These are phyloP conservation scores for Macadamia integrifolia DNA, from an alignment of 164 flowering plant genomes.

Conservation along the genomic window DNA sequence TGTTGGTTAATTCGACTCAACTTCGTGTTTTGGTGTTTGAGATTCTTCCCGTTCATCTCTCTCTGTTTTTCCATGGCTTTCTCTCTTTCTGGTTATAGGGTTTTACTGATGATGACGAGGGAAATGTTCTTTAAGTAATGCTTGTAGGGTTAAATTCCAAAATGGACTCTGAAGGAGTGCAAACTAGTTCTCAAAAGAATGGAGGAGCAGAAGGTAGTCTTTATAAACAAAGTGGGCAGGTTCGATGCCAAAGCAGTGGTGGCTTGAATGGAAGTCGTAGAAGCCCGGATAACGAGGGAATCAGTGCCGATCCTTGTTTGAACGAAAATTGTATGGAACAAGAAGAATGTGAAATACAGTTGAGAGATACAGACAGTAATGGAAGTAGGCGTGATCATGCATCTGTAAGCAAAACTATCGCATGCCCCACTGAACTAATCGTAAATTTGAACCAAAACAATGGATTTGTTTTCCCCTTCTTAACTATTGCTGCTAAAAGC, in stretches of 20 bases:
- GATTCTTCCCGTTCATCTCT: neutral
- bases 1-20: no score
- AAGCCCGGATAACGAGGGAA: conserved; percentile 25
- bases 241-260: conserved; percentile 10
- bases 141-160: conserved; percentile 5
- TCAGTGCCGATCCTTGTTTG: neutral
- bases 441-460: conserved; percentile 19
- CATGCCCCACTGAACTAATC: neutral
- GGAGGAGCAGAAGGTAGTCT: conserved; percentile 23
- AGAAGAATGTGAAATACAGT: conserved; percentile 2
- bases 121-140: conserved; percentile 5
- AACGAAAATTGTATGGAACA: conserved; percentile 16
- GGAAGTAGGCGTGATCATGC: conserved; percentile 16
- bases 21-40: neutral
- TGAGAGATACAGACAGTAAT: conserved; percentile 10
- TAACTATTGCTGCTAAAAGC: neutral
- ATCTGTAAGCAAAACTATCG: conserved; percentile 21
- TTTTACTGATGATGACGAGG: neutral
- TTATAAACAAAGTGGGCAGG: conserved; percentile 16
- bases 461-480: neutral
- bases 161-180: conserved; percentile 20
- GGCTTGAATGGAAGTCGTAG: conserved; percentile 17
- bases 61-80: neutral
- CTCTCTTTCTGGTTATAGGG: conserved; percentile 3
- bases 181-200: conserved; percentile 15